Conservation (phyloP, 2,329 filamentous ascomycete genomes). For the Penicillium sp. region DNA sequence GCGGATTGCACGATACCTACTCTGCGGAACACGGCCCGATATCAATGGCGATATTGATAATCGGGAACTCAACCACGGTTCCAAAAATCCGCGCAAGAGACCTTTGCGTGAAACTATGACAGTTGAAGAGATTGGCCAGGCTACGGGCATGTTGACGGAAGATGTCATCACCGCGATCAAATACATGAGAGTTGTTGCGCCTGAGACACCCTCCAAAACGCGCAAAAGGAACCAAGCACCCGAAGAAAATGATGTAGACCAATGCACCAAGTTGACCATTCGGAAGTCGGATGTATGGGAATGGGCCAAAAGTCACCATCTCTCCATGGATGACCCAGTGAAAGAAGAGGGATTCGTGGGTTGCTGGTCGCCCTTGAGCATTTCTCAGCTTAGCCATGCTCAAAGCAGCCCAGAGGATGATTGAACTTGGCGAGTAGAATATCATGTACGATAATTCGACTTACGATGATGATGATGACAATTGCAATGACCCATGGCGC, state of each 20-base stretch:
- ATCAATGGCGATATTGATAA: slow-evolving; percentile 26
- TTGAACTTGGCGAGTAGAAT: neutral
- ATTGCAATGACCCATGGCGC: too few species aligned
- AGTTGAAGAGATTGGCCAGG: slow-evolving; percentile 64
- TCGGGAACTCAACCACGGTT: slow-evolving; percentile 23
- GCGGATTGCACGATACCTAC: slow-evolving; percentile 66
- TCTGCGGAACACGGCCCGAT: slow-evolving; percentile 31
- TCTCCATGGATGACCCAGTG: slow-evolving; percentile 61
- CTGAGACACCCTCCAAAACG: slow-evolving; percentile 49
- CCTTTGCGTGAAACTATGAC: slow-evolving; percentile 49
- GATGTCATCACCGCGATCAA: slow-evolving; percentile 74
- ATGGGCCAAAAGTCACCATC: slow-evolving; percentile 60
- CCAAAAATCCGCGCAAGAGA: slow-evolving; percentile 42
- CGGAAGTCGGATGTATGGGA: slow-evolving; percentile 55
- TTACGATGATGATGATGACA: too few species aligned
- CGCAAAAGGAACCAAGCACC: slow-evolving; percentile 39
- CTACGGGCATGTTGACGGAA: slow-evolving; percentile 77
- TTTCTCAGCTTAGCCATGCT: slow-evolving; percentile 24
- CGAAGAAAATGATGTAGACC: slow-evolving; percentile 20
- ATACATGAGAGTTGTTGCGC: slow-evolving; percentile 67
- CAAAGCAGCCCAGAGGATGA: slow-evolving; percentile 18
- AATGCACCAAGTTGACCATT: slow-evolving; percentile 41
- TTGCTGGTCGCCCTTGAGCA: slow-evolving; percentile 51
- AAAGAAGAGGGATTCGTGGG: slow-evolving; percentile 69
- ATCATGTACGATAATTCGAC: slow-evolving; percentile 8